Evolutionary conservation across 163 green algal genomes (phyloP), one percentile per base, ranked within the genome.

Genomic region (Chlorella variabilis): DNA sequence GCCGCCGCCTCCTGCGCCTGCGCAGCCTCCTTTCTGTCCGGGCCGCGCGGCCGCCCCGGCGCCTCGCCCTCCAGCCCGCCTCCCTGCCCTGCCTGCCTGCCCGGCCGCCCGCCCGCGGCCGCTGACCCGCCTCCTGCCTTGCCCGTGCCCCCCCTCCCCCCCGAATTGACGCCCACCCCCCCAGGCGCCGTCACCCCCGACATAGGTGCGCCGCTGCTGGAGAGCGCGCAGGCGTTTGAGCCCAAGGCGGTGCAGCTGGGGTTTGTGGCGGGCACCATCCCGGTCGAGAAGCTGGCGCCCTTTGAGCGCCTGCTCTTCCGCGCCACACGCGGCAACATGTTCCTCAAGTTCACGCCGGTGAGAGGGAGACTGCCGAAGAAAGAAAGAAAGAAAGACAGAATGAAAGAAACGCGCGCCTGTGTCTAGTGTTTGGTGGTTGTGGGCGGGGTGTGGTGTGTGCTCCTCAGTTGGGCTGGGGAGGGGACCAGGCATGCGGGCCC

Each of bases 301-400:
- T 97, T 97, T 82, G 94, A 98, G 85, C 85, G 94, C 23, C 87
- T 98, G 65, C 88, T 97, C 6, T 98, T 97, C 87, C 90, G 97
- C 27, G 96, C 97, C 41, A 99, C 97, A 4, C 92, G 97, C 38
- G 97, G 97, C 69, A 99, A 99, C 90, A 97, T 99, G 92, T 98
- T 96, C 84, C 91, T 99, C 42, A 93, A 94, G 76, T 86, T 86
- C 62, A 85, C 86, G 20, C 51, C 85, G 9, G 89, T 98, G n/a
- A 39, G 66, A 54, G 45, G 45, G 45, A 54, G 45, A 15, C 45
- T n/a, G n/a, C n/a, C n/a, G n/a, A n/a, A n/a, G n/a, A n/a, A 54
- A 15, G 45, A 54, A 54, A 15, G 45, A 15, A 15, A 54, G 45
- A 54, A 54, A 54, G 45, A n/a, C n/a, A n/a, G n/a, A n/a, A n/a